These are phyloP conservation scores for Solanum hybrid DNA, from an alignment of 305 asterid species.

Conservation along the genomic window DNA sequence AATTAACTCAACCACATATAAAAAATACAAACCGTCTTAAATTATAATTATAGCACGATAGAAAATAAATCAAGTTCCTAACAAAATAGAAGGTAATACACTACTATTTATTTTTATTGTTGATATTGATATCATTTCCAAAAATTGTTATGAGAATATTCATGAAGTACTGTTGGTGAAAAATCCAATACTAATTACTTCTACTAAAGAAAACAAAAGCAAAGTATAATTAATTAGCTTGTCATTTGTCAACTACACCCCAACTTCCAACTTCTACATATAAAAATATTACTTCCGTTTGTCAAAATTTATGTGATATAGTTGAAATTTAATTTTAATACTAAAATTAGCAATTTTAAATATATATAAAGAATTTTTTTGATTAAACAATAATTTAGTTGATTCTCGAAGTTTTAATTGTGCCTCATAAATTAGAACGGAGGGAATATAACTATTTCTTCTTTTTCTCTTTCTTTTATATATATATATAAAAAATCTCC, in stretches of 20 bases:
- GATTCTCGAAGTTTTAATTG: neutral
- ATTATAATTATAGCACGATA: neutral
- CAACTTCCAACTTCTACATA: neutral
- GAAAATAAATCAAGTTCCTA: neutral
- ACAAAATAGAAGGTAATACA: neutral
- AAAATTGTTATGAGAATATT: neutral
- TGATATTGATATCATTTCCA: neutral
- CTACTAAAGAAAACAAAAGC: neutral
- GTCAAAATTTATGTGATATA: neutral
- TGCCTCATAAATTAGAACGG: neutral
- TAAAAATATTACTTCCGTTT: neutral
- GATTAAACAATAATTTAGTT: neutral
- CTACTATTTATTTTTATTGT: neutral
- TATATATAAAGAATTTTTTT: neutral
- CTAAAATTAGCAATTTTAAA: accelerated
- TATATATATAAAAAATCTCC: neutral
- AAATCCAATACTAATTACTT: neutral
- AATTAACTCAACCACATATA: too few species aligned
- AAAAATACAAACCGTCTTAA: neutral
- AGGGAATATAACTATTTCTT: neutral
- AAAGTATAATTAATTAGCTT: neutral
- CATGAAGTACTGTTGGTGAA: neutral
- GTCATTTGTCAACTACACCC: neutral
- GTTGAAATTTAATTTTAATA: neutral
- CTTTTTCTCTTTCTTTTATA: neutral